Conservation (phyloP, 2,329 filamentous ascomycete genomes). For the Colletotrichum phormii region DNA sequence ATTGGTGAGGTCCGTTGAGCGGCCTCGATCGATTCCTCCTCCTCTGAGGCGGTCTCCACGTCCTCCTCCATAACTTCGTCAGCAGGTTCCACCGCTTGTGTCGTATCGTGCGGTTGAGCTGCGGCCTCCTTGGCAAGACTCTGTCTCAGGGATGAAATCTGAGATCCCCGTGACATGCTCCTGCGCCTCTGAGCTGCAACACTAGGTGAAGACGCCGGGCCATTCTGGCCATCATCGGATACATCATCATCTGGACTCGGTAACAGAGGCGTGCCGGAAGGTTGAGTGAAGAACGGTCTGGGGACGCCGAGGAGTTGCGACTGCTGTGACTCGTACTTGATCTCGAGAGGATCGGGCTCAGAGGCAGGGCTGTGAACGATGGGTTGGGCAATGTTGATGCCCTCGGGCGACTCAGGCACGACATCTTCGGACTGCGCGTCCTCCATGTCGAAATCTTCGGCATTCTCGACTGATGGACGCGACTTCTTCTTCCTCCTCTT, state of each 20-base stretch:
- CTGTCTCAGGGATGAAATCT: slow-evolving; percentile 28
- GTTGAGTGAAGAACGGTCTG: slow-evolving; percentile 15
- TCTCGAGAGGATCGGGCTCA: slow-evolving; percentile 9
- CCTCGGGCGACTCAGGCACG: slow-evolving; percentile 9
- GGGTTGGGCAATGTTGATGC: neutral
- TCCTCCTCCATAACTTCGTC: neutral
- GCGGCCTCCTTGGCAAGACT: slow-evolving; percentile 10
- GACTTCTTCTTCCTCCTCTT: slow-evolving; percentile 21
- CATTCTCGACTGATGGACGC: slow-evolving; percentile 10
- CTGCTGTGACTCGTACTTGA: slow-evolving; percentile 16
- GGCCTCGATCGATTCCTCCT: neutral
- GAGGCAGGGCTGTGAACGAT: neutral
- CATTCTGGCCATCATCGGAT: neutral
- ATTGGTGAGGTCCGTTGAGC: neutral
- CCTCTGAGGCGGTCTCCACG: neutral
- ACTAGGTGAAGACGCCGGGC: slow-evolving; percentile 10
- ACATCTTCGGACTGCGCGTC: neutral
- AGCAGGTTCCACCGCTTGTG: slow-evolving; percentile 14
- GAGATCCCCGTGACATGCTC: slow-evolving; percentile 35
- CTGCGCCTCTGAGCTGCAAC: slow-evolving; percentile 28
- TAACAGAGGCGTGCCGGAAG: neutral
- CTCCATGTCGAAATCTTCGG: slow-evolving; percentile 22
- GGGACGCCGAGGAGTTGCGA: slow-evolving; percentile 20
- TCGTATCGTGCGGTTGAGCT: neutral
- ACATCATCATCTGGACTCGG: neutral